Conservation (phyloP, 768 basidiomycete species). For the Exsudoporus frostii region DNA sequence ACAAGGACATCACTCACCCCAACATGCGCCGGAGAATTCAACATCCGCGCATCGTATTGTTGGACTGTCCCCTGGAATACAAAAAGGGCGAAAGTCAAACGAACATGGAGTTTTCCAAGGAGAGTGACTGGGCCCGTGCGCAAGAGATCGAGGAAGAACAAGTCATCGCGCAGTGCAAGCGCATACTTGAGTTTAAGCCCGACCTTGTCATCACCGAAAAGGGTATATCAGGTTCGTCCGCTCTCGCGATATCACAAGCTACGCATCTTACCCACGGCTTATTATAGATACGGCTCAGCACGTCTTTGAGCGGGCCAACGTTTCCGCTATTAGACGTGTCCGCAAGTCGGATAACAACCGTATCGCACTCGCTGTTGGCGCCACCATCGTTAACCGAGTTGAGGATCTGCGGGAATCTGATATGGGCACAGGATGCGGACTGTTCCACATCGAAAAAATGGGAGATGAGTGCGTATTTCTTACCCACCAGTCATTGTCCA, state of each 20-base stretch:
- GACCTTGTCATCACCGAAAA: constrained; percentile 97
- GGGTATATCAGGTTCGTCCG: constrained; percentile 81
- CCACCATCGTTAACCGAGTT: constrained; percentile 93
- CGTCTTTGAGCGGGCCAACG: constrained; percentile 78
- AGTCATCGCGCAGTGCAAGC: constrained; percentile 80
- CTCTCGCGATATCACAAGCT: neutral
- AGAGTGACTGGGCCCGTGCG: constrained; percentile 87
- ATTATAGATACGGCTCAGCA: constrained; percentile 86
- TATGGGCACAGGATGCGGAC: constrained; percentile 88
- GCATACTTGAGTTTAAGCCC: constrained; percentile 89
- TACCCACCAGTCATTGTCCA: neutral
- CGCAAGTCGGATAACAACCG: constrained; percentile 99
- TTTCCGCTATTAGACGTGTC: constrained; percentile 94
- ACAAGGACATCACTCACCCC: constrained; percentile 99
- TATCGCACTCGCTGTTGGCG: constrained; percentile 91
- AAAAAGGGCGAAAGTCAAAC: constrained; percentile 99
- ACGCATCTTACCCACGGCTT: neutral
- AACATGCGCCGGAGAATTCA: constrained; percentile 91
- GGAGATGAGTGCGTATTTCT: constrained; percentile 73
- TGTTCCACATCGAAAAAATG: constrained; percentile 97
- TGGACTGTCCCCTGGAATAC: constrained; percentile 97
- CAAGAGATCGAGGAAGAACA: constrained; percentile 98
- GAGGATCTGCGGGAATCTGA: constrained; percentile 93
- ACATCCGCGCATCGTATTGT: constrained; percentile 82
- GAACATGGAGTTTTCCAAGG: constrained; percentile 96